Evolutionary conservation across 305 asterid genomes (phyloP).

Genomic region (Vinca major): DNA sequence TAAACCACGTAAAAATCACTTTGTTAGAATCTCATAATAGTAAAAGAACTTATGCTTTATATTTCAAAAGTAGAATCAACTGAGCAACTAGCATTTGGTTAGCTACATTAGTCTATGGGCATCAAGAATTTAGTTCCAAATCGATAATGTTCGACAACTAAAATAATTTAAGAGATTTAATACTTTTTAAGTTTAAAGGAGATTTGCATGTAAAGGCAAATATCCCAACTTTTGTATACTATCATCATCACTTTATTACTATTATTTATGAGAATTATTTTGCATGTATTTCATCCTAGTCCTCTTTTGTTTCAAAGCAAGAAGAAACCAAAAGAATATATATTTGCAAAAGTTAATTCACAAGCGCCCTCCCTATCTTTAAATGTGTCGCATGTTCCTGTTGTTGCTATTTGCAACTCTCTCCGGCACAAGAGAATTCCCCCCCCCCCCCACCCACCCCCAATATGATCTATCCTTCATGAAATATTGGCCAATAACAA

Average conservation of each 20-base stretch:
- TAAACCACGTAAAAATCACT: too few relatives aligned
- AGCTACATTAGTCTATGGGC: background rate
- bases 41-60: background rate
- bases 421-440: background rate
- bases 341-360: background rate
- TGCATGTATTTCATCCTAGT: background rate
- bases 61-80: background rate
- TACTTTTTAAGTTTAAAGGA: too few relatives aligned
- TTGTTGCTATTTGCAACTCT: background rate
- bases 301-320: background rate
- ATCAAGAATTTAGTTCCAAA: background rate
- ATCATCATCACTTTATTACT: background rate
- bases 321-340: background rate
- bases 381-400: background rate
- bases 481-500: background rate
- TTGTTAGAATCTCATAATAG: too few relatives aligned
- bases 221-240: background rate
- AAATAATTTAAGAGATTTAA: too few relatives aligned
- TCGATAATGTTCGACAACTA: background rate
- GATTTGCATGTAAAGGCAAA: background rate
- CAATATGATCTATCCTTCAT: background rate
- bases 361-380: conserved; percentile 1
- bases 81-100: background rate
- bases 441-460: too few relatives aligned
- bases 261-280: background rate